phyloP scores from a whole-genome alignment of 192 early-diverging fungal genomes.

The Coemansia javaensis region DNA sequence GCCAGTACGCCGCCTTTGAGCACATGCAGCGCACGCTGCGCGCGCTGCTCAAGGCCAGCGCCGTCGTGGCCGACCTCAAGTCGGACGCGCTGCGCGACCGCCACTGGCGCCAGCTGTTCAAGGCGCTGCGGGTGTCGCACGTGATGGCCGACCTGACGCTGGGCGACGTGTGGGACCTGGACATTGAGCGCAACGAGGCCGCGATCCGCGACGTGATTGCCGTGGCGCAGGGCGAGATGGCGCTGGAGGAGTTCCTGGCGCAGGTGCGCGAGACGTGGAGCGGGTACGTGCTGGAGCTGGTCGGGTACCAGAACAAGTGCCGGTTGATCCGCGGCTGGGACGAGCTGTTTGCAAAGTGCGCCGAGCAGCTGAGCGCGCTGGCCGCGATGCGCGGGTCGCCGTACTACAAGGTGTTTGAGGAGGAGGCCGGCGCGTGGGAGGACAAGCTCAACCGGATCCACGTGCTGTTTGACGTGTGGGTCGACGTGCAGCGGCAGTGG shows the following conservation, averaged over 20 bases:
- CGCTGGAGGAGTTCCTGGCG: slow-evolving; percentile 94
- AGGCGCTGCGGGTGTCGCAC: slow-evolving; percentile 69
- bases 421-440: slow-evolving; percentile 92
- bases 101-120: slow-evolving; percentile 95
- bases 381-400: slow-evolving; percentile 96
- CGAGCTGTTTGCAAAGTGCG: slow-evolving; percentile 92
- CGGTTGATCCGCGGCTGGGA: slow-evolving; percentile 97
- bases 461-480: slow-evolving; percentile 98
- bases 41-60: slow-evolving; percentile 73
- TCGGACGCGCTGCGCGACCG: slow-evolving; percentile 94
- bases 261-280: slow-evolving; percentile 91
- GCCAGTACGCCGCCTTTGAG: slow-evolving; percentile 95
- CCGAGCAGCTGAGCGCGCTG: slow-evolving; percentile 93
- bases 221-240: slow-evolving; percentile 99
- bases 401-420: slow-evolving; percentile 97
- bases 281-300: slow-evolving; percentile 86
- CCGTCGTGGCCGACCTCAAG: slow-evolving; percentile 81
- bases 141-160: slow-evolving; percentile 83
- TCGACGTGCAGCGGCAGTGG: slow-evolving; percentile 99
- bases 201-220: slow-evolving; percentile 83
- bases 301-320: slow-evolving; percentile 96
- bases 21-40: slow-evolving; percentile 85
- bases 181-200: slow-evolving; percentile 81
- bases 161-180: slow-evolving; percentile 92
- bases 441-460: slow-evolving; percentile 95